These are phyloP conservation scores for Puccinia novopanici DNA, from an alignment of 1,284 basidiomycete genomes.

Conservation along the genomic window DNA sequence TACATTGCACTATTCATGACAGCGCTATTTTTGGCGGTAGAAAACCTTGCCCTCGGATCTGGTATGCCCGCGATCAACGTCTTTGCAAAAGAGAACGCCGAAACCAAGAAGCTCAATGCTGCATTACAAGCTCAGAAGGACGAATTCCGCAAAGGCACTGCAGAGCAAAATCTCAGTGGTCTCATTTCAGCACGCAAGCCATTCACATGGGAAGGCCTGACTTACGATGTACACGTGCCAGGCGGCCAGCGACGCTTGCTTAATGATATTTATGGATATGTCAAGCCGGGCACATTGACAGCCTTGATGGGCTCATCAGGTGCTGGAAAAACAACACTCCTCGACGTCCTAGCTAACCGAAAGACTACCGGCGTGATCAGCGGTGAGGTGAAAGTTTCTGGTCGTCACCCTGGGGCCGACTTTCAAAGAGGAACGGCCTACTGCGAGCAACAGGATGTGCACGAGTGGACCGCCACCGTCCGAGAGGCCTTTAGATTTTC, in stretches of 20 bases:
- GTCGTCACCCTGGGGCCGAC: constrained; percentile 61
- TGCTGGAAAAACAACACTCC: constrained; percentile 62
- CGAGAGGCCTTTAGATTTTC: constrained; percentile 67
- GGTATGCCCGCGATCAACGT: constrained; percentile 43
- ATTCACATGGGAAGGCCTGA: constrained; percentile 62
- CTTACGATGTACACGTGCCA: constrained; percentile 61
- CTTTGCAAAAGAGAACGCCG: constrained; percentile 38
- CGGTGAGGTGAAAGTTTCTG: constrained; percentile 64
- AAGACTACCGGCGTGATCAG: constrained; percentile 57
- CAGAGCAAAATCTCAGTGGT: constrained; percentile 17
- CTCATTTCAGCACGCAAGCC: constrained; percentile 8
- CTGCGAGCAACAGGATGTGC: constrained; percentile 61
- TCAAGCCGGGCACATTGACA: constrained; percentile 63
- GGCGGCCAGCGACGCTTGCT: constrained; percentile 61
- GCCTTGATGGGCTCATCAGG: constrained; percentile 59
- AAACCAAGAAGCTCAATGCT: constrained; percentile 65
- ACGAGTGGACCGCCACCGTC: constrained; percentile 75
- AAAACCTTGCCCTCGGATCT: constrained; percentile 34
- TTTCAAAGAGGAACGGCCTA: constrained; percentile 64
- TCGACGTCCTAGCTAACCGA: constrained; percentile 64
- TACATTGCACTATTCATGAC: constrained; percentile 34
- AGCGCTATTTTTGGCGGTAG: constrained; percentile 26
- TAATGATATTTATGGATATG: constrained; percentile 63
- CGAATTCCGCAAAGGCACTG: constrained; percentile 14
- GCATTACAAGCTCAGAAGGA: constrained; percentile 66